phyloP scores from a whole-genome alignment of 805 yeast species.

The Candida pseudofarinosa region DNA sequence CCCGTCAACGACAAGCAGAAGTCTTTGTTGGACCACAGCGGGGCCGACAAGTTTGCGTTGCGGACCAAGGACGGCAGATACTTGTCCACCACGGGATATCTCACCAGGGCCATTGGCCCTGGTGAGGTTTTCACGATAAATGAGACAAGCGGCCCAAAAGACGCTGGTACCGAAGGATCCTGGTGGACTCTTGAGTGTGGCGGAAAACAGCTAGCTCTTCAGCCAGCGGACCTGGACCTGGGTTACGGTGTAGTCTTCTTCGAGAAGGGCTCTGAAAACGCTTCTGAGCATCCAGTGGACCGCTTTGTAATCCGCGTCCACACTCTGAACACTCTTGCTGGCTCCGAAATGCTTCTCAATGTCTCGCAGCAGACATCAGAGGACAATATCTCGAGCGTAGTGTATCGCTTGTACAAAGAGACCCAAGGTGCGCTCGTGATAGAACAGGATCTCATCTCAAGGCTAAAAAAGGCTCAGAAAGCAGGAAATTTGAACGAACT shows the following conservation, averaged over 20 bases:
- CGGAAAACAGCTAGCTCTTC: neutral
- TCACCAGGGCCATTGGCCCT: conserved; percentile 3
- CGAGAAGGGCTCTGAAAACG: neutral
- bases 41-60: conserved; percentile 1
- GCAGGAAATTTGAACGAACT: conserved; percentile 9
- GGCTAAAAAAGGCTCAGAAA: conserved; percentile 7
- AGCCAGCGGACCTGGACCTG: too few species aligned
- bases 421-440: conserved; percentile 9
- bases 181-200: conserved; percentile 2
- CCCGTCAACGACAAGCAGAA: conserved; percentile 4
- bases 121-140: conserved; percentile 3
- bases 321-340: conserved; percentile 5
- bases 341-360: conserved; percentile 1
- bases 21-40: neutral
- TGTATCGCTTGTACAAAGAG: conserved; percentile 7
- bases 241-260: neutral
- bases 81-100: conserved; percentile 1
- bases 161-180: neutral
- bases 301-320: conserved; percentile 6
- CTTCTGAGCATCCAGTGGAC: neutral
- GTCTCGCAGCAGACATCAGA: neutral
- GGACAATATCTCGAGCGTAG: conserved; percentile 5
- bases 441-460: conserved; percentile 5
- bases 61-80: conserved; percentile 2
- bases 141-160: neutral